Evolutionary conservation across 805 yeast genomes (phyloP), one percentile per base, ranked within the genome.

Genomic region (Lachancea quebecensis): DNA sequence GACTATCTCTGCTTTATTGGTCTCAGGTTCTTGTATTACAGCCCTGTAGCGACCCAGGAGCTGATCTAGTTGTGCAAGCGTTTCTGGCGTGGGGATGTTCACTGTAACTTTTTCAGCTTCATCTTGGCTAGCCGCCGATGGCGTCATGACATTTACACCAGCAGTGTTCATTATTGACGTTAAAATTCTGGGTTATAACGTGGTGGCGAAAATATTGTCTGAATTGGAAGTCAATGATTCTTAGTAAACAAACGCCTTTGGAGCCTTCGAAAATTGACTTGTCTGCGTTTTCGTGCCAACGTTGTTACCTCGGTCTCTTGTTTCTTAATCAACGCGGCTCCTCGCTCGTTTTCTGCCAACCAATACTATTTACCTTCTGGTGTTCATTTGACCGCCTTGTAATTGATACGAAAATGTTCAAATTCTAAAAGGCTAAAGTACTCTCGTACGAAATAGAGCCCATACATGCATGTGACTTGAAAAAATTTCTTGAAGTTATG

Each of bases 1-100:
- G 6, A 58, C 52, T 41, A 71, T 69, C 46, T 77, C 82, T 2
- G 52, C 41, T 33, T 50, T 51, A 38, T 57, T 61, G 10, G 50
- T 58, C 33, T 44, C 53, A 9, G 59, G 52, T 35, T 54, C 51
- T 38, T 59, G 56, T 8, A 49, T 46, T n/a, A 62, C 53, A 1
- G 64, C 60, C 38, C 62, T 54, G 44, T 63, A 63, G 31, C 67
- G 58, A 40, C 61, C 58, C 14, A 63, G 38, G 31, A 63, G 45
- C 44, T 59, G 65, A 18, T 63, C 62, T 36, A 63, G 39, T 46
- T 63, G 65, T 4, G 49, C 54, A 14, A 41, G 45, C 3, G 64
- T 45, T 8, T 46, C 50, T 5, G 67, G 66, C 25, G 39, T 49
- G 2, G 67, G 66, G 12, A 63, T 56, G 10, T 35, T 38, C 10